Base-by-base conservation (phyloP, 2,329 filamentous ascomycete genomes). In the Trichoderma harzianum region DNA sequence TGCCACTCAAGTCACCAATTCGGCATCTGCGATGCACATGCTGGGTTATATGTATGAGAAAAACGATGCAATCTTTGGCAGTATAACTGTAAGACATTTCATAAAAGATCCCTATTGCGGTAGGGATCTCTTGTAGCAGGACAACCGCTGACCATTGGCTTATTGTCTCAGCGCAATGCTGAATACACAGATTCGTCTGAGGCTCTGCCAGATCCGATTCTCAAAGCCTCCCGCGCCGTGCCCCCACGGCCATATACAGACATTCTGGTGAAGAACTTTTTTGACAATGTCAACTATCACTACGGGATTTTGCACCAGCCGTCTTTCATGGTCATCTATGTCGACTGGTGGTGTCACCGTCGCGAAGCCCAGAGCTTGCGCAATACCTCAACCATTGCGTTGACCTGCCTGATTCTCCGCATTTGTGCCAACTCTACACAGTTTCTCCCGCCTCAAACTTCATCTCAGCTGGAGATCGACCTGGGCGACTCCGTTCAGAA, bases 381-480 rank as follows among this genome's bases (percentile, higher is more conserved):
- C 43, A 53, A 16, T 30, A 26, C 18, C 10, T 60, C 34, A 26
- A 26, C 55, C 12, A 26, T 60, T 21, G n/a, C 26, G 6, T 39
- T 68, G 6, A 68, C 65, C 18, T 68, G 65, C 3, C 32, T 68
- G 18, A 68, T 68, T 5, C 65, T 68, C 21, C 65, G 65, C 11
- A 68, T 68, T 18, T 68, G 65, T 47, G 65, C 65, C 18, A 68
- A 68, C 55, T 68, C 65, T 21, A 47, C 65, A 30, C 65, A 68
- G 18, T 68, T 68, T 26, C 53, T 68, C 1, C 32, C 53, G 12
- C n/a, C 24, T 10, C 16, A 68, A 24, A n/a, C 18, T 6, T 60
- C 51, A n/a, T 60, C 28, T 14, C 65, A 68, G 14, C 55, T 68
- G 0, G 65, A 68, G 14, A 5, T 7, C 1, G 65, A 68, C 1